Evolutionary conservation across 176 grass and related monocot species (phyloP).

Genomic region (Eragrostis nindensis): DNA sequence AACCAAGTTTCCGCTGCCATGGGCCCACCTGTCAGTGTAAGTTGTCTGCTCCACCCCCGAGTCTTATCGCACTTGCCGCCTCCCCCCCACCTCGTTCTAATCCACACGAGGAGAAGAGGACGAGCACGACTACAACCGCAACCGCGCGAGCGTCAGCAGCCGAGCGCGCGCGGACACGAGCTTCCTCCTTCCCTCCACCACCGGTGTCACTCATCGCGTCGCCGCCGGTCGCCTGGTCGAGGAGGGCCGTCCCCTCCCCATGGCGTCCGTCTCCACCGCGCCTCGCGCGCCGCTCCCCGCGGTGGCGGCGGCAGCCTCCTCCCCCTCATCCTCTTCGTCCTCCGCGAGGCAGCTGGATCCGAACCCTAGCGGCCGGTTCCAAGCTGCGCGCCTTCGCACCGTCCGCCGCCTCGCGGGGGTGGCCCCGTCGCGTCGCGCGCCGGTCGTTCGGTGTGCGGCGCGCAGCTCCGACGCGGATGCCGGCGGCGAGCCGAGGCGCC

Average conservation of each 20-base stretch:
- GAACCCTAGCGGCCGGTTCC: constrained; percentile 46
- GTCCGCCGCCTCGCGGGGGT: constrained; percentile 41
- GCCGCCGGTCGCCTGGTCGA: not conserved
- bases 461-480: constrained; percentile 30
- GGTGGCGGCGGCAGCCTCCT: constrained; percentile 22
- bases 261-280: constrained; percentile 55
- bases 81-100: constrained; percentile 20
- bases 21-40: constrained; percentile 36
- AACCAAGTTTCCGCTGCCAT: not conserved
- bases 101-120: constrained; percentile 36
- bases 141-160: constrained; percentile 21
- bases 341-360: constrained; percentile 42
- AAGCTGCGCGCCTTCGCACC: constrained; percentile 43
- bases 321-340: not conserved
- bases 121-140: constrained; percentile 28
- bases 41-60: constrained; percentile 13
- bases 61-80: not conserved
- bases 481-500: constrained; percentile 39
- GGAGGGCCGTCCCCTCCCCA: constrained; percentile 2
- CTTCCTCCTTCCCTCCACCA: not conserved
- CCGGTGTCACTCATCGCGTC: constrained; percentile 30
- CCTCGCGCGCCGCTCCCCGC: constrained; percentile 47
- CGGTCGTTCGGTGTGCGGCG: constrained; percentile 22
- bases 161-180: constrained; percentile 3
- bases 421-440: constrained; percentile 2